These are phyloP conservation scores for Phaffia tasmanica DNA, from an alignment of 768 basidiomycete species.

Conservation along the genomic window DNA sequence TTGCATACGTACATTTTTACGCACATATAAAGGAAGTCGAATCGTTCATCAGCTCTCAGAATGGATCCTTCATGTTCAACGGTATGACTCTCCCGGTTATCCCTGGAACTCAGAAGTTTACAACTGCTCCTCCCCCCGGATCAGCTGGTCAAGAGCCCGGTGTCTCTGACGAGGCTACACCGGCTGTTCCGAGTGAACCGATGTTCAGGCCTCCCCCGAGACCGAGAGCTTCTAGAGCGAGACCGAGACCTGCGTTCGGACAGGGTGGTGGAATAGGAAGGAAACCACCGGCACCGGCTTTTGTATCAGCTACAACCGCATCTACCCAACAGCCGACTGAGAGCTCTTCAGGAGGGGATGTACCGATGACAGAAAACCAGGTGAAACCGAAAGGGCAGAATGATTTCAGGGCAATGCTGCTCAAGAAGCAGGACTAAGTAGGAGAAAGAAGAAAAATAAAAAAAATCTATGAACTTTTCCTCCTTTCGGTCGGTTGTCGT, in stretches of 20 bases:
- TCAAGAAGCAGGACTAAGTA: conserved; percentile 31
- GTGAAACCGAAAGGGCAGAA: conserved; percentile 47
- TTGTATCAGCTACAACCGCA: conserved; percentile 29
- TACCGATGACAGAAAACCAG: conserved; percentile 28
- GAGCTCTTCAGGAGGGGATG: conserved; percentile 36
- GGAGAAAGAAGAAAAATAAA: background rate
- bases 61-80: conserved; percentile 61
- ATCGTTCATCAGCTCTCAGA: conserved; percentile 52
- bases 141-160: conserved; percentile 16
- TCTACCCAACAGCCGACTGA: conserved; percentile 26
- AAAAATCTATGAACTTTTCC: background rate
- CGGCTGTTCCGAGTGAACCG: conserved; percentile 10
- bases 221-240: conserved; percentile 48
- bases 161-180: conserved; percentile 20
- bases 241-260: conserved; percentile 50
- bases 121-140: conserved; percentile 17
- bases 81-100: conserved; percentile 51
- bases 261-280: conserved; percentile 1
- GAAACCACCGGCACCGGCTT: conserved; percentile 18
- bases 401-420: conserved; percentile 74
- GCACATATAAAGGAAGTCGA: conserved; percentile 58
- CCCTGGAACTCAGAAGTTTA: conserved; percentile 41
- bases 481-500: background rate
- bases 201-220: conserved; percentile 19
- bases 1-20: background rate